Evolutionary conservation across 108 stramenopile species (phyloP).

Genomic region (Discostella stelligeroides): DNA sequence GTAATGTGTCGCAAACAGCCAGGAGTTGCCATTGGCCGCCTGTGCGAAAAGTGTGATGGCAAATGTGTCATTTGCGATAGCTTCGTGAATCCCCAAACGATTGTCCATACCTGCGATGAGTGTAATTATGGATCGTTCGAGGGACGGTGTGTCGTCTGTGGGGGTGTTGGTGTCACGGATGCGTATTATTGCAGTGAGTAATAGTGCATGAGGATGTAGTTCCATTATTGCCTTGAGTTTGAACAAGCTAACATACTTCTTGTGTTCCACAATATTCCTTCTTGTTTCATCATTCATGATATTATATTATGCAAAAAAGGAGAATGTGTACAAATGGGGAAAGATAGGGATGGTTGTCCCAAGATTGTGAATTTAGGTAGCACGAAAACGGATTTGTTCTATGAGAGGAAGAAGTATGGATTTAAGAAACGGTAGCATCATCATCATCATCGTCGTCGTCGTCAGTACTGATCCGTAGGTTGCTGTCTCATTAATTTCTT

Average conservation of each 20-base stretch:
- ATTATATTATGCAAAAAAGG: not conserved
- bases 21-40: conserved; percentile 93
- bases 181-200: conserved; percentile 99
- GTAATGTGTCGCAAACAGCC: conserved; percentile 99
- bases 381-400: conserved; percentile 97
- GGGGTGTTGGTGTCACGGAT: conserved; percentile 95
- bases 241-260: no score
- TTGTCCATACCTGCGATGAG: conserved; percentile 98
- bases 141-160: conserved; percentile 96
- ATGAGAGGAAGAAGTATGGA: conserved; percentile 97
- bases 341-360: conserved; percentile 99
- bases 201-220: no score
- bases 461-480: no score
- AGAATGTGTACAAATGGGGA: conserved; percentile 90
- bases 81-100: conserved; percentile 91
- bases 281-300: not conserved
- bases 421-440: conserved; percentile 86
- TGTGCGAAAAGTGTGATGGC: conserved; percentile 98
- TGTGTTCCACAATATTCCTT: no score
- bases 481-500: no score
- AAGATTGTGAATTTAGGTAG: conserved; percentile 98
- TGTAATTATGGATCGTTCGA: conserved; percentile 97
- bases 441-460: no score
- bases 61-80: conserved; percentile 98
- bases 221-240: not conserved